Conservation (phyloP, 441 rosid species). For the Mallotus japonicus region DNA sequence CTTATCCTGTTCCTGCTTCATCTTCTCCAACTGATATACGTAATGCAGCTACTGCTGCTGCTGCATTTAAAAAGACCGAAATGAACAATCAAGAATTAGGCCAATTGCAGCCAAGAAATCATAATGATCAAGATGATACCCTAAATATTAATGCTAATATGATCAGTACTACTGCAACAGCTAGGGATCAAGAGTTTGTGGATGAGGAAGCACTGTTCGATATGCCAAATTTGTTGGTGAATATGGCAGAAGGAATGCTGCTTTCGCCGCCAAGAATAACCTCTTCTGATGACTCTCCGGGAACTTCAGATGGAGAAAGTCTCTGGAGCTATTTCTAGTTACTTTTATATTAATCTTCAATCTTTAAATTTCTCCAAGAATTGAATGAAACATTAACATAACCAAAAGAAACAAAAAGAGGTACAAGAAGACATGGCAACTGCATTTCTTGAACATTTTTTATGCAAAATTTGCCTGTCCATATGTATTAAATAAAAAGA, state of each 20-base stretch:
- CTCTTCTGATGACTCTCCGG: constrained; percentile 58
- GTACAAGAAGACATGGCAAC: constrained; percentile 6
- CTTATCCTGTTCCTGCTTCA: constrained; percentile 62
- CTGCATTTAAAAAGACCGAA: constrained; percentile 35
- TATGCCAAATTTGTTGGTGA: constrained; percentile 76
- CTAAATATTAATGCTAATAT: neutral
- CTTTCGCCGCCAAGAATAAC: constrained; percentile 75
- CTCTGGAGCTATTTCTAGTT: constrained; percentile 61
- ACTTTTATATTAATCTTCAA: neutral
- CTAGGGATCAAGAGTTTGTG: constrained; percentile 40
- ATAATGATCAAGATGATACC: neutral
- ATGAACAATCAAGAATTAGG: constrained; percentile 6
- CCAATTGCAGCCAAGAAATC: neutral
- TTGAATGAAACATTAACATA: neutral
- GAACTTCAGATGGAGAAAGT: constrained; percentile 55
- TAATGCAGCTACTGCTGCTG: constrained; percentile 63
- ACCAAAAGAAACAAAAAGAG: neutral
- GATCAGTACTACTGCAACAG: neutral
- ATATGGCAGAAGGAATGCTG: constrained; percentile 92
- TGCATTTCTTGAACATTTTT: neutral
- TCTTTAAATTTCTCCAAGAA: neutral
- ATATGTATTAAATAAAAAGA: neutral
- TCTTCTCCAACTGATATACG: constrained; percentile 61
- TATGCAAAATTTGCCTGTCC: neutral
- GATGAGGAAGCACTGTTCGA: constrained; percentile 78